These are phyloP conservation scores for Tuber aestivum DNA, from an alignment of 495 filamentous ascomycete genomes.

Conservation along the genomic window DNA sequence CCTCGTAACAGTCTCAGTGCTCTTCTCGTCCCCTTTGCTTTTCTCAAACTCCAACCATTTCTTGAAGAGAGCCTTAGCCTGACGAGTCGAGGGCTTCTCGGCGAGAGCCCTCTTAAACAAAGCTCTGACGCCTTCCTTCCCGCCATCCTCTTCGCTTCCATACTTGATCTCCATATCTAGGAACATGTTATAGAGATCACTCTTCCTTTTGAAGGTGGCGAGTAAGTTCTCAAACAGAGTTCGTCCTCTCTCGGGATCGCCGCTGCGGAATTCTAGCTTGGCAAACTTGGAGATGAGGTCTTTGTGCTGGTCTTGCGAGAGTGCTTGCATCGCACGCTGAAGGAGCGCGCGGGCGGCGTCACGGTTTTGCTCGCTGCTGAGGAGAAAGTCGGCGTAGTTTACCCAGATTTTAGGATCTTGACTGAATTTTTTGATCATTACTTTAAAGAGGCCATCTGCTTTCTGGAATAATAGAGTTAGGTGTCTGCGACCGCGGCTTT, in stretches of 20 bases:
- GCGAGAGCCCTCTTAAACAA: conserved; percentile 45
- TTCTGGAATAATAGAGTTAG: conserved; percentile 54
- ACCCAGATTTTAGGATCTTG: conserved; percentile 72
- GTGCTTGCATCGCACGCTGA: conserved; percentile 77
- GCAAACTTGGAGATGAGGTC: conserved; percentile 76
- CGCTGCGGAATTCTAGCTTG: conserved; percentile 81
- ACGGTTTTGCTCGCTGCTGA: conserved; percentile 51
- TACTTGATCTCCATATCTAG: conserved; percentile 71
- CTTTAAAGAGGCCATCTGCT: conserved; percentile 83
- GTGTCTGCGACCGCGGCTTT: conserved; percentile 11
- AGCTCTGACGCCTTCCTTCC: conserved; percentile 41
- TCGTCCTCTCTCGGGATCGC: conserved; percentile 82
- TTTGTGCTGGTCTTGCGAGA: conserved; percentile 65
- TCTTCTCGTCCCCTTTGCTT: conserved; percentile 64
- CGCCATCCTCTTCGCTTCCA: conserved; percentile 24
- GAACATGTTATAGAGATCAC: conserved; percentile 88
- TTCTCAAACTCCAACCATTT: conserved; percentile 77
- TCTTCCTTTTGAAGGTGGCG: conserved; percentile 73
- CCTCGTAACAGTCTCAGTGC: conserved; percentile 63
- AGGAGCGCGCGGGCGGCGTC: conserved; percentile 72
- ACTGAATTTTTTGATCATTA: conserved; percentile 75
- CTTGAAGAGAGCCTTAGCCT: conserved; percentile 72
- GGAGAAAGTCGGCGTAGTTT: conserved; percentile 90
- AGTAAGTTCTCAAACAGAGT: conserved; percentile 90
- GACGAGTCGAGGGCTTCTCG: conserved; percentile 23